Conservation (phyloP, 2,329 filamentous ascomycete species). For the Hymenotorrendiella dingleyae region DNA sequence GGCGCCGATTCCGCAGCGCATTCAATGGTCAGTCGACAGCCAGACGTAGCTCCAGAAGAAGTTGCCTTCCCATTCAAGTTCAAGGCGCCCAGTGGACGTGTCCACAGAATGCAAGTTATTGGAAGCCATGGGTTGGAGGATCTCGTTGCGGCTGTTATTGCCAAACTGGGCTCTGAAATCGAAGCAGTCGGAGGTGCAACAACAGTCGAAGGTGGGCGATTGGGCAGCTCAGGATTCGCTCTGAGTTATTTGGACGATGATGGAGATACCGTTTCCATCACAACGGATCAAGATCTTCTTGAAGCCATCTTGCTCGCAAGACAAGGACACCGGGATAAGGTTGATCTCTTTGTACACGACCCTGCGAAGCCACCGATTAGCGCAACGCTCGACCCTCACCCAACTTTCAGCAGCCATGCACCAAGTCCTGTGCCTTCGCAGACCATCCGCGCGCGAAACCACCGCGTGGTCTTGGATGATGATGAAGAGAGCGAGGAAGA, state of each 20-base stretch:
- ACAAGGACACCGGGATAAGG: slow-evolving; percentile 76
- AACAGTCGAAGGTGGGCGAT: slow-evolving; percentile 69
- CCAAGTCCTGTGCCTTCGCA: slow-evolving; percentile 43
- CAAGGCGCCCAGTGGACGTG: slow-evolving; percentile 91
- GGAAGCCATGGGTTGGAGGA: slow-evolving; percentile 75
- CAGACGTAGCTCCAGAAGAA: slow-evolving; percentile 58
- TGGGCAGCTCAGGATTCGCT: slow-evolving; percentile 75
- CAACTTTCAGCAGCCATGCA: slow-evolving; percentile 47
- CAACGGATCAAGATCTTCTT: slow-evolving; percentile 85
- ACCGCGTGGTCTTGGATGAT: slow-evolving; percentile 37
- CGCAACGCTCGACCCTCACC: slow-evolving; percentile 53
- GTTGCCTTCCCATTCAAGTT: slow-evolving; percentile 96
- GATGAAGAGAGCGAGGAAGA: slow-evolving; percentile 48
- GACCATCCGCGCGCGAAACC: slow-evolving; percentile 47
- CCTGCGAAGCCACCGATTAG: slow-evolving; percentile 81
- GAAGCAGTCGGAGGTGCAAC: slow-evolving; percentile 79
- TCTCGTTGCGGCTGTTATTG: slow-evolving; percentile 69
- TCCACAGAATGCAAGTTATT: slow-evolving; percentile 83
- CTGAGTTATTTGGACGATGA: slow-evolving; percentile 96
- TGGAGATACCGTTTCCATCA: slow-evolving; percentile 94
- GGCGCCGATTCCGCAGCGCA: slow-evolving; percentile 73
- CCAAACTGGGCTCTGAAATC: slow-evolving; percentile 79
- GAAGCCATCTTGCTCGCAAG: slow-evolving; percentile 85
- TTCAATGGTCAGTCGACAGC: slow-evolving; percentile 48
- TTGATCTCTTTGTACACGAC: slow-evolving; percentile 94